Evolutionary conservation across 1,284 basidiomycete species (phyloP).

Genomic region (Puccinia novopanici): DNA sequence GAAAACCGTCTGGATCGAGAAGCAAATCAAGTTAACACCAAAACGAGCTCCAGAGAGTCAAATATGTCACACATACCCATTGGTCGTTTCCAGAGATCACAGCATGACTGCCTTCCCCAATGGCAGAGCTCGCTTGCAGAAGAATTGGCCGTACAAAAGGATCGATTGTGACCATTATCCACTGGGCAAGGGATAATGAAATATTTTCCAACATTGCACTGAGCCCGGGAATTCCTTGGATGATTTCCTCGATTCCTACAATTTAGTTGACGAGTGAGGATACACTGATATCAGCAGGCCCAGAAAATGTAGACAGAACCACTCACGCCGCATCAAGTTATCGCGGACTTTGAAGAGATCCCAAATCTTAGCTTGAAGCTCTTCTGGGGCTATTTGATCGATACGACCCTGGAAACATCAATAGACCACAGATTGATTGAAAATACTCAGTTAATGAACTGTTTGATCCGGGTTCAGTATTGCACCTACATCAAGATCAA

Average conservation of each 20-base stretch:
- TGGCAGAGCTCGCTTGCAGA: slow-evolving; percentile 44
- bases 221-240: slow-evolving; percentile 43
- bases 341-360: slow-evolving; percentile 83
- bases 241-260: slow-evolving; percentile 43
- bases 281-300: neutral
- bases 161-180: slow-evolving; percentile 47
- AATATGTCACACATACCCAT: slow-evolving; percentile 25
- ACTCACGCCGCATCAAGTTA: slow-evolving; percentile 60
- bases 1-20: slow-evolving; percentile 30
- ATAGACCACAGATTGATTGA: slow-evolving; percentile 52
- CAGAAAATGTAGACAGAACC: neutral
- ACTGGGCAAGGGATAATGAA: slow-evolving; percentile 41
- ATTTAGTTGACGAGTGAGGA: neutral
- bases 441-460: slow-evolving; percentile 69
- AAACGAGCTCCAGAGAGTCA: neutral
- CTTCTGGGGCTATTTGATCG: slow-evolving; percentile 81
- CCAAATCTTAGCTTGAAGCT: slow-evolving; percentile 80
- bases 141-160: slow-evolving; percentile 44
- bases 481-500: slow-evolving; percentile 65
- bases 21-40: neutral
- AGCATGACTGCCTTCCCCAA: slow-evolving; percentile 42
- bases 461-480: slow-evolving; percentile 61
- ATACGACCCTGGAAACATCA: slow-evolving; percentile 58
- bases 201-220: slow-evolving; percentile 38
- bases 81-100: slow-evolving; percentile 47